These are phyloP conservation scores for Trichaptum fuscoviolaceum DNA, from an alignment of 768 basidiomycete genomes.

Conservation along the genomic window DNA sequence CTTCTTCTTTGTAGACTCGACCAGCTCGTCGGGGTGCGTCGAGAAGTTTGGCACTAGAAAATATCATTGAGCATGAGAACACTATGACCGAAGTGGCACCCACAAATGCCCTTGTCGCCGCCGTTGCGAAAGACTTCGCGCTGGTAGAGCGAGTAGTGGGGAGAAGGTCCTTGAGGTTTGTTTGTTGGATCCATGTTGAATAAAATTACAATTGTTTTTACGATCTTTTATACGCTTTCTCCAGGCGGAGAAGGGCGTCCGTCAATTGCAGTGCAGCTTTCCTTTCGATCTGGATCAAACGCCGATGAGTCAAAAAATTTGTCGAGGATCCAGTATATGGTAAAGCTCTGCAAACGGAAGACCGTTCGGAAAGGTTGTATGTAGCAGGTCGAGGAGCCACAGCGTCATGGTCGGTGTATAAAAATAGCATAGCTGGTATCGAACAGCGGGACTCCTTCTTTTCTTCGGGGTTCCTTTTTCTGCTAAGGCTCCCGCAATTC, in stretches of 20 bases:
- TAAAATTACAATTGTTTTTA: background rate
- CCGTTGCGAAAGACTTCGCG: slow-evolving; percentile 41
- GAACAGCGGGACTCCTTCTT: background rate
- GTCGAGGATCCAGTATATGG: slow-evolving; percentile 1
- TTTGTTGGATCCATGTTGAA: slow-evolving; percentile 40
- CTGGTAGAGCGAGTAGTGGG: slow-evolving; percentile 47
- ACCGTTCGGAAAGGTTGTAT: background rate
- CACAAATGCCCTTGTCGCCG: slow-evolving; percentile 31
- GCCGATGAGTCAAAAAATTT: background rate
- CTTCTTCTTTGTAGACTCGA: slow-evolving; percentile 34
- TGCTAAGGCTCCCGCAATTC: background rate
- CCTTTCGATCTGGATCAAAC: too few relatives aligned
- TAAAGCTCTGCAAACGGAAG: background rate
- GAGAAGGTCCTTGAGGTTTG: slow-evolving; percentile 41
- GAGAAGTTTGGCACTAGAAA: slow-evolving; percentile 35
- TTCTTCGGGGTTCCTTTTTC: background rate
- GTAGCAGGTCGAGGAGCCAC: background rate
- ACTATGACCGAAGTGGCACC: slow-evolving; percentile 11
- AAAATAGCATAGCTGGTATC: background rate
- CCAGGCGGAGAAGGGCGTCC: background rate
- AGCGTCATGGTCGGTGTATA: background rate
- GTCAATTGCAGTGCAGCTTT: background rate
- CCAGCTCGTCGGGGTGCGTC: slow-evolving; percentile 38
- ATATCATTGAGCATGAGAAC: background rate
- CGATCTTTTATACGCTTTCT: background rate